phyloP scores from a whole-genome alignment of 352 stramenopile genomes.

The Phytophthora sansomeana region DNA sequence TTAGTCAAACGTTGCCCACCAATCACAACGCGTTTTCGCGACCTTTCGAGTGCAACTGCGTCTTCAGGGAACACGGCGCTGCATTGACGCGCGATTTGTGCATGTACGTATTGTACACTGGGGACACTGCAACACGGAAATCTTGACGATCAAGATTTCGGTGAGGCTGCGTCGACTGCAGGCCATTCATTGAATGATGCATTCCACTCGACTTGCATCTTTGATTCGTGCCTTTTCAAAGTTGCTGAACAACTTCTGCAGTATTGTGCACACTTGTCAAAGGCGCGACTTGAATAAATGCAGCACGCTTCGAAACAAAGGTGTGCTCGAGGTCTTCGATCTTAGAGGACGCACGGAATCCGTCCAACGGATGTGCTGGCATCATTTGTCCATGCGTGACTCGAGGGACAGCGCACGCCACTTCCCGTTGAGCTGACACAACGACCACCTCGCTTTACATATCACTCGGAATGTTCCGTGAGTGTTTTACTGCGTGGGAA shows the following conservation, averaged over 20 bases:
- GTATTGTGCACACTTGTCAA: neutral
- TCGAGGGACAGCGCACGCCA: neutral
- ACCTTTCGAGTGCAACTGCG: neutral
- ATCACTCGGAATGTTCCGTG: neutral
- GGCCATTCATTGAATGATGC: neutral
- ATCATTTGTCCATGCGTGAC: neutral
- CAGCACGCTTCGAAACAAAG: too few relatives aligned
- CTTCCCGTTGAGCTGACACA: neutral
- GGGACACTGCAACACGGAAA: constrained; percentile 4
- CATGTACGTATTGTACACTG: too few relatives aligned
- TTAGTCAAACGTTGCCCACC: neutral
- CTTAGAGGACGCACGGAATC: too few relatives aligned
- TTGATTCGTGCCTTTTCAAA: neutral
- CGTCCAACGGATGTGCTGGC: neutral
- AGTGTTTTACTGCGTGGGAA: neutral
- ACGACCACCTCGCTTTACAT: neutral
- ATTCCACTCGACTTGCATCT: neutral
- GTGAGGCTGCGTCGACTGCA: constrained; percentile 19
- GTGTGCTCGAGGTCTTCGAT: too few relatives aligned
- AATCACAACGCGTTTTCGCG: neutral
- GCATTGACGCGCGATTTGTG: neutral
- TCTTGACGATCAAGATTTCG: constrained; percentile 2
- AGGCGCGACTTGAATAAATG: neutral
- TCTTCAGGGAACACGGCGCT: too few relatives aligned
- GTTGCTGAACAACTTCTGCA: too few relatives aligned